Percentiles rank a stretch among this genome's conserved stretches.
phyloP scores from a whole-genome alignment of 75 land plant species.

The Azolla pinnata region DNA sequence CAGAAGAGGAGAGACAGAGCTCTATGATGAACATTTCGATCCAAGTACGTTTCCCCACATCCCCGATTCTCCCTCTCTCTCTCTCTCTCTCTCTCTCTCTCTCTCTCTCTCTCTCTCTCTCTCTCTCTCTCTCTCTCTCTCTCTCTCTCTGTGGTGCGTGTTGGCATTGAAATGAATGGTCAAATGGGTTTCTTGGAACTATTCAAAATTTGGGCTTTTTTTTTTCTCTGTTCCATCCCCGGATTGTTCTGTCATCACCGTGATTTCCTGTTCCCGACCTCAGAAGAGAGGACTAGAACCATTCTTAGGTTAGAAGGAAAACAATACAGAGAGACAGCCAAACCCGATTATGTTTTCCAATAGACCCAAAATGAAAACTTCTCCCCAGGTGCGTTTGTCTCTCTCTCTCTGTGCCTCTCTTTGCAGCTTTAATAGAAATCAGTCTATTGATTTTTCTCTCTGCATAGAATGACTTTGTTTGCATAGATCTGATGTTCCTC shows the following conservation, averaged over 20 bases:
- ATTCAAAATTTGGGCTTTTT: not conserved
- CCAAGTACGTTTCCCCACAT: not conserved
- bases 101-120: not conserved
- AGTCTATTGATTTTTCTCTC: too few relatives aligned
- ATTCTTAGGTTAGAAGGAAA: too few relatives aligned
- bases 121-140: conserved; percentile 3
- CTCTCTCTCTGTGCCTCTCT: too few relatives aligned
- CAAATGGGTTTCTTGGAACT: not conserved
- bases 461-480: too few relatives aligned
- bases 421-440: too few relatives aligned
- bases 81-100: not conserved
- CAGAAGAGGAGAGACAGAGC: not conserved
- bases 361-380: too few relatives aligned
- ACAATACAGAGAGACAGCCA: too few relatives aligned
- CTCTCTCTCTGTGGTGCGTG: not conserved
- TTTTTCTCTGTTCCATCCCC: not conserved
- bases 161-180: too few relatives aligned
- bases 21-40: not conserved
- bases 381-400: too few relatives aligned
- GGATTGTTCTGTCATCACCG: not conserved
- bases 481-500: too few relatives aligned
- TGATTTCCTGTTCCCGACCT: not conserved
- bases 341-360: too few relatives aligned
- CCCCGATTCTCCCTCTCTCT: not conserved
- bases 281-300: not conserved